Conservation (phyloP, 2,329 filamentous ascomycete species). For the Huntiella savannae region DNA sequence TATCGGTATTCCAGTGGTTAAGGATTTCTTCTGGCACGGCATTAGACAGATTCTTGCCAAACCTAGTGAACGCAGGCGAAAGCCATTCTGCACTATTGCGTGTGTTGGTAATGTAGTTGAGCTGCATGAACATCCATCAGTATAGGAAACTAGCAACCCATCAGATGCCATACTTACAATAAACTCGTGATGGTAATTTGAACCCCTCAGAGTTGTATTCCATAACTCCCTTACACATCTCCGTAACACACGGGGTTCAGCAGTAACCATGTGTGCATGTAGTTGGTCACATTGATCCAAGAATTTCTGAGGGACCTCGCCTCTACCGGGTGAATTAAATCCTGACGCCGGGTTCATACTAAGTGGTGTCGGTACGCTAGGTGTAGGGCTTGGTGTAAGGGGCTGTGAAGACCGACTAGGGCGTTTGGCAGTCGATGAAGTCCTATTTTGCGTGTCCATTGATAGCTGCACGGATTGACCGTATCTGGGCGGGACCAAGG, state of each 20-base stretch:
- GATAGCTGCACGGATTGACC: too few relatives aligned
- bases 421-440: too few relatives aligned
- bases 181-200: constrained; percentile 28
- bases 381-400: too few relatives aligned
- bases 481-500: too few relatives aligned
- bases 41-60: constrained; percentile 25
- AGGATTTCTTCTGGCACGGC: constrained; percentile 25
- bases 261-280: neutral
- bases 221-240: constrained; percentile 26
- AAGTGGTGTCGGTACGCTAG: too few relatives aligned
- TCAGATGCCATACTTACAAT: constrained; percentile 18
- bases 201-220: constrained; percentile 25
- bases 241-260: constrained; percentile 22
- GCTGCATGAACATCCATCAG: constrained; percentile 3
- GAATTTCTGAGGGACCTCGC: too few relatives aligned
- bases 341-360: too few relatives aligned
- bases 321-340: too few relatives aligned
- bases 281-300: neutral
- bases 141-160: neutral
- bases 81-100: too few relatives aligned
- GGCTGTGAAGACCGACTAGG: too few relatives aligned
- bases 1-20: constrained; percentile 8
- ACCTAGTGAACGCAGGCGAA: constrained; percentile 20
- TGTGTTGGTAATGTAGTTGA: constrained; percentile 19
- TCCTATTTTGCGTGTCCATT: too few relatives aligned